phyloP scores from a whole-genome alignment of 805 yeast genomes.

The Komagataella phaffii region DNA sequence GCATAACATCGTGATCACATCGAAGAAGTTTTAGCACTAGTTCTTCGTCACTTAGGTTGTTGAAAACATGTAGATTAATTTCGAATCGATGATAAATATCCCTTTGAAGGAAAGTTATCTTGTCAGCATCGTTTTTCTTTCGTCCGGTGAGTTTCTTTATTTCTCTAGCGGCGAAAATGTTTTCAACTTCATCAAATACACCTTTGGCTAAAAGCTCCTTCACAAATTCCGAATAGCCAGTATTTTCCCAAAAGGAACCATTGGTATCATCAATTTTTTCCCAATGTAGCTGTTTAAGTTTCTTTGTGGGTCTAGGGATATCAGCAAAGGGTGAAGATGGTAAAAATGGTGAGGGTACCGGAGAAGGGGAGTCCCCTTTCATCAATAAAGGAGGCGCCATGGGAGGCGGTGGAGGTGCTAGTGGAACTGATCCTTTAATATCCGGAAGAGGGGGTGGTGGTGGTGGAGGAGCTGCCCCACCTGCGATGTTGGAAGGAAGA shows the following conservation, averaged over 20 bases:
- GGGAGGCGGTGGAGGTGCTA: slow-evolving; percentile 20
- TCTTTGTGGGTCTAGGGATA: slow-evolving; percentile 57
- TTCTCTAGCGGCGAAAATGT: slow-evolving; percentile 77
- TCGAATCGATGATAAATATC: slow-evolving; percentile 93
- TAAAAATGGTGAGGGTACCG: slow-evolving; percentile 11
- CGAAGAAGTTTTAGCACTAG: slow-evolving; percentile 58
- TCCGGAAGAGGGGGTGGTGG: slow-evolving; percentile 19
- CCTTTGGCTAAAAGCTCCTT: slow-evolving; percentile 64
- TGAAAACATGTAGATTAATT: slow-evolving; percentile 75
- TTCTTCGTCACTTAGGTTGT: slow-evolving; percentile 45
- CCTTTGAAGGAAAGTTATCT: slow-evolving; percentile 60
- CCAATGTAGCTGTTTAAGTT: slow-evolving; percentile 94
- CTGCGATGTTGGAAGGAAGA: slow-evolving; percentile 10
- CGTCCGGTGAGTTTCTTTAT: slow-evolving; percentile 33
- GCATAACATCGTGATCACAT: slow-evolving; percentile 63
- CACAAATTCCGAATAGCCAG: slow-evolving; percentile 43
- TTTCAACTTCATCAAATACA: slow-evolving; percentile 71
- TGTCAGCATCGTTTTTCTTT: slow-evolving; percentile 34
- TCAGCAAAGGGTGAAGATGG: slow-evolving; percentile 25
- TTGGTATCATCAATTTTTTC: slow-evolving; percentile 79
- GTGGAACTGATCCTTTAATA: slow-evolving; percentile 13
- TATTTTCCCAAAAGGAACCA: slow-evolving; percentile 74
- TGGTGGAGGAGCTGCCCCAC: slow-evolving; percentile 12
- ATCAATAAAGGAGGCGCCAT: slow-evolving; percentile 11
- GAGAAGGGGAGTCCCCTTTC: slow-evolving; percentile 4